Conservation (phyloP, 2,329 filamentous ascomycete species). For the Neonectria punicea region DNA sequence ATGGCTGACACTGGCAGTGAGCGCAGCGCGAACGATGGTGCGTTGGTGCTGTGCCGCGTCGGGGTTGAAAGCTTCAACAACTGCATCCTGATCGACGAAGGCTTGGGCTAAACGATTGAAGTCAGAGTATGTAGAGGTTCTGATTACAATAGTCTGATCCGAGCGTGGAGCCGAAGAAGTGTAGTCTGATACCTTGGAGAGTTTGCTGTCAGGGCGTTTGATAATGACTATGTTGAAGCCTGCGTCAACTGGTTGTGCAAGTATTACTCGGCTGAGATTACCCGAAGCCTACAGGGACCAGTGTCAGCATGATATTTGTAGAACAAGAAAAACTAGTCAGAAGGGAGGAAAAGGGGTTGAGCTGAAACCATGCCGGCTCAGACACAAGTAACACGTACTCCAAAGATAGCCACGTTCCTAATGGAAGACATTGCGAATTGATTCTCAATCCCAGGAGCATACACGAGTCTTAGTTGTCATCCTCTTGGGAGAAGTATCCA, state of each 20-base stretch:
- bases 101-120: neutral
- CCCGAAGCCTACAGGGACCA: neutral
- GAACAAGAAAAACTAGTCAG: neutral
- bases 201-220: slow-evolving; percentile 3
- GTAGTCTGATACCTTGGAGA: neutral
- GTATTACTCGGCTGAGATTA: neutral
- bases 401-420: neutral
- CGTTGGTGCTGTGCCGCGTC: slow-evolving; percentile 31
- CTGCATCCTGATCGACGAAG: slow-evolving; percentile 23
- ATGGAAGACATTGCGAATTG: neutral
- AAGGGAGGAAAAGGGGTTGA: no score
- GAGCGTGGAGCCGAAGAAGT: neutral
- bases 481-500: no score
- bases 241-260: neutral
- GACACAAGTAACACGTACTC: neutral
- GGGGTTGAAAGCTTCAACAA: slow-evolving; percentile 41
- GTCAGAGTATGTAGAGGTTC: slow-evolving; percentile 7
- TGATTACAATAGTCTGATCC: neutral
- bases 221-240: slow-evolving; percentile 2
- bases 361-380: neutral
- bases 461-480: no score
- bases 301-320: neutral
- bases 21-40: slow-evolving; percentile 29
- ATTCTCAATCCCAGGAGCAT: no score
- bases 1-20: slow-evolving; percentile 28